Conservation (phyloP, 306 rosid genomes). For the Abrus precatorius region DNA sequence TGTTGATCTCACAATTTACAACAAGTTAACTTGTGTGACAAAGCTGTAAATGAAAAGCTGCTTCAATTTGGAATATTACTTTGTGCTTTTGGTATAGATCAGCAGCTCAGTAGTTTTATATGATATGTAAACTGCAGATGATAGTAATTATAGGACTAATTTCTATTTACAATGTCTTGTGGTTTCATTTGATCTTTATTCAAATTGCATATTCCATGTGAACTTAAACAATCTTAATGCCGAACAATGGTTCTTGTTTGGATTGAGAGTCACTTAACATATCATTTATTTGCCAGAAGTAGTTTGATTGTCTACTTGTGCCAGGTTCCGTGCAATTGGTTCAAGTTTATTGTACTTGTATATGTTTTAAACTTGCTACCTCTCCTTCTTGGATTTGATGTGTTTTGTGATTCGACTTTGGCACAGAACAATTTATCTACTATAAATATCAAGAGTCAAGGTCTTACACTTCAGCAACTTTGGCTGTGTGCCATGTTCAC, state of each 20-base stretch:
- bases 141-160: not conserved
- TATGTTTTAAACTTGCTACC: not conserved
- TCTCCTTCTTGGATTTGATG: not conserved
- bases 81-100: not conserved
- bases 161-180: not conserved
- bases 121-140: not conserved
- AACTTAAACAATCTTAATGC: not conserved
- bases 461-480: not conserved
- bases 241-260: conserved; percentile 6
- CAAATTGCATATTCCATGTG: not conserved
- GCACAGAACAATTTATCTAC: not conserved
- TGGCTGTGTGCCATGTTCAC: too few relatives aligned
- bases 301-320: not conserved
- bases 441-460: not conserved
- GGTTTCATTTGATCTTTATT: conserved; percentile 7
- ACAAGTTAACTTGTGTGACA: too few relatives aligned
- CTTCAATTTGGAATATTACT: not conserved
- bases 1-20: too few relatives aligned
- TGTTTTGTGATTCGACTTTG: not conserved
- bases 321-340: not conserved
- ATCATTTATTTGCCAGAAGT: not conserved
- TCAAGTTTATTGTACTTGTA: not conserved
- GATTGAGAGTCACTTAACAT: not conserved
- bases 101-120: not conserved
- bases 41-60: not conserved